phyloP scores from a whole-genome alignment of 306 rosid species.

The cucumber (Cucumis sativus) region Cucumber_9930_V3 NC_026660.2:17163001-17163500 shows the following conservation, averaged over 20 bases:
- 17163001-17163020: too few relatives aligned
- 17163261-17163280: not conserved
- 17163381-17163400: not conserved
- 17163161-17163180: slow-evolving; percentile 1
- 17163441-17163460: not conserved
- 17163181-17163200: not conserved
- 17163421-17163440: not conserved
- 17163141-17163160: not conserved
- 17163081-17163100: not conserved
- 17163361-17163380: not conserved
- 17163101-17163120: not conserved
- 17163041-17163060: too few relatives aligned
- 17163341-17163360: not conserved
- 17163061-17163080: too few relatives aligned
- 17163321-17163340: not conserved
- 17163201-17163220: not conserved
- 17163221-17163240: not conserved
- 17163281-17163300: not conserved
- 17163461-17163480: not conserved
- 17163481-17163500: not conserved
- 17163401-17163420: not conserved
- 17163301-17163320: not conserved
- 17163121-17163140: not conserved
- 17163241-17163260: not conserved
- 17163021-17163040: too few relatives aligned